Conservation (phyloP, 2,329 filamentous ascomycete species). For the Colletotrichum tropicale region DNA sequence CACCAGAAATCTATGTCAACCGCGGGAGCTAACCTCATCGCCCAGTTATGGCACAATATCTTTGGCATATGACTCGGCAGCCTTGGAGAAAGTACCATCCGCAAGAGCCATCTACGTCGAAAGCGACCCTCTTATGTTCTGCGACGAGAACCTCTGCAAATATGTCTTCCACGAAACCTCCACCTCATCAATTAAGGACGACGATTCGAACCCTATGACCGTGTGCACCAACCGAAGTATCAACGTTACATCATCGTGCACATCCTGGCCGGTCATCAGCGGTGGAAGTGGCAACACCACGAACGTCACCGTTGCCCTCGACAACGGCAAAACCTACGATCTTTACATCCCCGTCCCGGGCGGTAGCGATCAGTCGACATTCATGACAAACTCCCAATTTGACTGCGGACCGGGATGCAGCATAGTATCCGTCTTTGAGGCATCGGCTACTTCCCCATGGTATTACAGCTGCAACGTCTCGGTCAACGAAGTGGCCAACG, state of each 20-base stretch:
- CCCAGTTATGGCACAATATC: constrained; percentile 43
- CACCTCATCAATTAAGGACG: neutral
- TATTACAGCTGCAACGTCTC: constrained; percentile 46
- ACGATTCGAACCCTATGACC: constrained; percentile 20
- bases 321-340: constrained; percentile 9
- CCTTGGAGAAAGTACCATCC: constrained; percentile 23
- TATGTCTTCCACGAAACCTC: constrained; percentile 42
- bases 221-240: constrained; percentile 38
- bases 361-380: constrained; percentile 39
- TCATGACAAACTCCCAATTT: constrained; percentile 32
- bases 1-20: neutral
- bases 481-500: constrained; percentile 35
- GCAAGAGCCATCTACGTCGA: constrained; percentile 34
- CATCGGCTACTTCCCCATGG: constrained; percentile 38
- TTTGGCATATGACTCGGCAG: constrained; percentile 29
- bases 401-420: constrained; percentile 29
- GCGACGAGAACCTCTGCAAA: constrained; percentile 24
- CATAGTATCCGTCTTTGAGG: constrained; percentile 40
- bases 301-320: constrained; percentile 30
- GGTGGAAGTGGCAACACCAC: constrained; percentile 33
- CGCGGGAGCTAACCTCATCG: neutral
- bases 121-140: constrained; percentile 28
- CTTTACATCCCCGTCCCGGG: constrained; percentile 27
- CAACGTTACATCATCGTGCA: constrained; percentile 31
- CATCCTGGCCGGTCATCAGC: constrained; percentile 30